Conservation (phyloP, 163 green algal species). For the Prototheca cutis region DNA sequence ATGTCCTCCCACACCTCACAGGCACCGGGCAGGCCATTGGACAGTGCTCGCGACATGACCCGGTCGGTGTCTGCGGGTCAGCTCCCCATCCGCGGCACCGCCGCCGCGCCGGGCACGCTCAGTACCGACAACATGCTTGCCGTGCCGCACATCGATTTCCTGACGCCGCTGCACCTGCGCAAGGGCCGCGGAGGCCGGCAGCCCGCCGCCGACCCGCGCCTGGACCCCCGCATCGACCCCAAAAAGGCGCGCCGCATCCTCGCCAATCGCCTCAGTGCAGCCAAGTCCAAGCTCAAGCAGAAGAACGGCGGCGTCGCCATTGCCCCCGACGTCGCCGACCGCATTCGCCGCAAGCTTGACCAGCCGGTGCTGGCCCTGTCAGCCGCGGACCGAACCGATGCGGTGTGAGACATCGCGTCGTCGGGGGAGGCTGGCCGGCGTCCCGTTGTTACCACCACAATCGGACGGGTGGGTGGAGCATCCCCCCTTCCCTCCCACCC, state of each 20-base stretch:
- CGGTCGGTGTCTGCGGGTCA: not conserved
- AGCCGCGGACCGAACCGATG: not conserved
- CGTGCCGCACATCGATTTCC: conserved; percentile 27
- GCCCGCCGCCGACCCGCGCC: conserved; percentile 39
- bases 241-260: conserved; percentile 63
- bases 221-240: conserved; percentile 64
- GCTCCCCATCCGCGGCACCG: not conserved
- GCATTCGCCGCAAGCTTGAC: not conserved
- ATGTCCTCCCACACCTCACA: no score
- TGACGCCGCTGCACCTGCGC: conserved; percentile 34
- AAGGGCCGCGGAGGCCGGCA: conserved; percentile 64
- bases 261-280: conserved; percentile 57
- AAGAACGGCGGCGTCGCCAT: no score
- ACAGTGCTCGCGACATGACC: no score
- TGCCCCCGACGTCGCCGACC: not conserved
- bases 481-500: not conserved
- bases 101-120: not conserved
- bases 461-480: not conserved
- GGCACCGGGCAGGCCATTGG: no score
- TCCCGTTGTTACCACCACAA: not conserved
- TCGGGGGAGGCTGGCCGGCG: not conserved
- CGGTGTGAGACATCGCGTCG: not conserved
- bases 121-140: no score
- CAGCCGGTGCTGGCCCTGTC: not conserved
- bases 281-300: conserved; percentile 48